Conservation (phyloP, 2,329 filamentous ascomycete genomes). For the Venturia carpophila region DNA sequence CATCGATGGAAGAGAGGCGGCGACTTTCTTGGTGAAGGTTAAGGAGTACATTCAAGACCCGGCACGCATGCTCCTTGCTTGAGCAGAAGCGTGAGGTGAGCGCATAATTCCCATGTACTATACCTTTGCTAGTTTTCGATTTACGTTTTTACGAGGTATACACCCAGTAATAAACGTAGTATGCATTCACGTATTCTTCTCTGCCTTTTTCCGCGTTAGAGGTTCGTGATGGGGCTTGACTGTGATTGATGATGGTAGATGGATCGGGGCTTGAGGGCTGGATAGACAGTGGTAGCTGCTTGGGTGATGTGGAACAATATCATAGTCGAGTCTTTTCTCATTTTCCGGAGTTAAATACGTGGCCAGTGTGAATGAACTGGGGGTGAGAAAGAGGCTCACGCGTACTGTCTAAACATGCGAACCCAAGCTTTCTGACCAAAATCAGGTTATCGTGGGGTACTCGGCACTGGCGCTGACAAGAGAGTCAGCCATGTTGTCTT, state of each 20-base stretch:
- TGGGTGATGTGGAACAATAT: background rate
- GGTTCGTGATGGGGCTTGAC: background rate
- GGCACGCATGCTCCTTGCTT: conserved; percentile 70
- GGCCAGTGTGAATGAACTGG: background rate
- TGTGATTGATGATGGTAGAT: background rate
- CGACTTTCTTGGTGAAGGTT: conserved; percentile 86
- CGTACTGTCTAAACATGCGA: too few species aligned
- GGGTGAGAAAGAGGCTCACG: too few species aligned
- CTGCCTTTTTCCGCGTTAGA: background rate
- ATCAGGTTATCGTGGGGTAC: too few species aligned
- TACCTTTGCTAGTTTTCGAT: background rate
- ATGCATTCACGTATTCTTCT: background rate
- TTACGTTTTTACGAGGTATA: conserved; percentile 9
- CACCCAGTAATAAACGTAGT: conserved; percentile 5
- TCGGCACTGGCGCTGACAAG: too few species aligned
- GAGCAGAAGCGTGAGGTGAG: conserved; percentile 17
- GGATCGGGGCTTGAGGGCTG: background rate
- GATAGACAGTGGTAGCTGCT: background rate
- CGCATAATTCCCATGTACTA: conserved; percentile 1
- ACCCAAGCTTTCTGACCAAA: too few species aligned
- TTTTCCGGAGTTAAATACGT: background rate
- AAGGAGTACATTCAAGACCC: conserved; percentile 98
- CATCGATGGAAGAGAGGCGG: conserved; percentile 87
- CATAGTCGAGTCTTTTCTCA: background rate
- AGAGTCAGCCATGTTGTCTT: too few species aligned